phyloP scores from a whole-genome alignment of 352 stramenopile genomes.

The Phytophthora hibernalis region DNA sequence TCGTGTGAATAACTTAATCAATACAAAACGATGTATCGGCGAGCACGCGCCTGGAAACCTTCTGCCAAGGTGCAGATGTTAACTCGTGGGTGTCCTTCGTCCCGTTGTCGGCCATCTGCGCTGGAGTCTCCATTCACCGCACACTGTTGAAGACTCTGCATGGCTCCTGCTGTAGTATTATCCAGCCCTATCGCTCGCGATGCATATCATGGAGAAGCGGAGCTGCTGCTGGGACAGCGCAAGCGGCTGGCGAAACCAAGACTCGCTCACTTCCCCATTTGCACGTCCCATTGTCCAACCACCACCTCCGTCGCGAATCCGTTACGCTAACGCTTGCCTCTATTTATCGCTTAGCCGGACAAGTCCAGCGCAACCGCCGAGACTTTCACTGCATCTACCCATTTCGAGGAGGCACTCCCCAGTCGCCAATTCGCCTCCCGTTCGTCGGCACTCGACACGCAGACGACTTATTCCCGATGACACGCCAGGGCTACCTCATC shows the following conservation, averaged over 20 bases:
- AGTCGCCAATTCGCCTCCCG: constrained; percentile 32
- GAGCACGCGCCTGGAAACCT: constrained; percentile 20
- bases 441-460: constrained; percentile 5
- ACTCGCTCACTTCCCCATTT: constrained; percentile 24
- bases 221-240: constrained; percentile 11
- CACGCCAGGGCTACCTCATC: constrained; percentile 81
- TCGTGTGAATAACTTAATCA: constrained; percentile 26
- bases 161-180: constrained; percentile 4
- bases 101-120: constrained; percentile 24
- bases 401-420: constrained; percentile 15
- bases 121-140: not conserved
- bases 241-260: constrained; percentile 24
- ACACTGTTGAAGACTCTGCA: not conserved
- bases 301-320: not conserved
- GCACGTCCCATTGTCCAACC: constrained; percentile 21
- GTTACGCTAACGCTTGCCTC: constrained; percentile 16
- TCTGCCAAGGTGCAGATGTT: constrained; percentile 27
- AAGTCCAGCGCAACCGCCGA: constrained; percentile 36
- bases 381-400: constrained; percentile 11
- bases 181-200: constrained; percentile 6
- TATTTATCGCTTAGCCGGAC: constrained; percentile 33
- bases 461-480: constrained; percentile 44
- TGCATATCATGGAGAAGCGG: constrained; percentile 9
- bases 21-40: constrained; percentile 3
- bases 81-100: constrained; percentile 20